These are phyloP conservation scores for Psilocybe cyanescens DNA, from an alignment of 768 basidiomycete genomes.

Conservation along the genomic window DNA sequence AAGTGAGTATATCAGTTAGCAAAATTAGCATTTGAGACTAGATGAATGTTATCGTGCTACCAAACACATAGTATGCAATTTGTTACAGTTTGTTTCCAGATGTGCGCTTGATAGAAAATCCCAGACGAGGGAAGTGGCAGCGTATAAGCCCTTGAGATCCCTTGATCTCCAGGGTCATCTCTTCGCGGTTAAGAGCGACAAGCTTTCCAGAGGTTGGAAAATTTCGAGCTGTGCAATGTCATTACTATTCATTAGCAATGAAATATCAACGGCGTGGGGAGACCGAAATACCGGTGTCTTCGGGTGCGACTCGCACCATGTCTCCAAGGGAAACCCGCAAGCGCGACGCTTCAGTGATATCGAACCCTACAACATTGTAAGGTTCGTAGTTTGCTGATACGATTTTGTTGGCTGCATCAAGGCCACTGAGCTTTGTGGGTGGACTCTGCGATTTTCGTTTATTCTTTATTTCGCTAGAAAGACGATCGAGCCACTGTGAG, in stretches of 20 bases:
- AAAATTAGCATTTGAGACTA: no score
- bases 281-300: conserved; percentile 11
- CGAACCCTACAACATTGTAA: background rate
- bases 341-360: background rate
- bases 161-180: conserved; percentile 51
- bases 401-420: conserved; percentile 48
- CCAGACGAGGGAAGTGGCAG: conserved; percentile 58
- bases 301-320: background rate
- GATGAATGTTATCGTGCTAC: no score
- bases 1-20: no score
- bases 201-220: conserved; percentile 53
- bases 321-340: background rate
- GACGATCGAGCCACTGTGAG: conserved; percentile 49
- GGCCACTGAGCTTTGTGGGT: conserved; percentile 36
- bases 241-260: background rate
- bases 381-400: background rate
- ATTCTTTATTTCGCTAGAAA: conserved; percentile 37
- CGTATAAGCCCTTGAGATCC: conserved; percentile 42
- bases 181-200: conserved; percentile 50
- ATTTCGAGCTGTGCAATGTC: conserved; percentile 32
- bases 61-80: no score
- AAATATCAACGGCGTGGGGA: background rate
- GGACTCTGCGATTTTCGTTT: conserved; percentile 28
- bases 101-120: conserved; percentile 33
- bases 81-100: conserved; percentile 18